Percentiles rank a stretch among this genome's conserved stretches.
Conservation (phyloP, 2,329 filamentous ascomycete species). For the Pseudophaeomoniella oleicola region DNA sequence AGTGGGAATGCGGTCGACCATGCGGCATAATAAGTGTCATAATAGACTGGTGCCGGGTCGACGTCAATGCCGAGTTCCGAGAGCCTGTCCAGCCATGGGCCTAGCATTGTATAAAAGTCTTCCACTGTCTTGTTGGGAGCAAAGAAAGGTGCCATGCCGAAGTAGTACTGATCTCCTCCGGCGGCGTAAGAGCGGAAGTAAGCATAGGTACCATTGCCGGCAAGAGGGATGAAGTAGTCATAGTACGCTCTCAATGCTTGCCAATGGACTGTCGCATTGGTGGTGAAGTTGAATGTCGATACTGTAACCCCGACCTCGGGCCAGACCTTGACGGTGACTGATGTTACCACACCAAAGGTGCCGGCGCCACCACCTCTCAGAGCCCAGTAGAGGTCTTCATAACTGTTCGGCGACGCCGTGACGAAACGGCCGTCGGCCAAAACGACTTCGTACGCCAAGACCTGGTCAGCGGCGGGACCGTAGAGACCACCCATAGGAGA, state of each 20-base stretch:
- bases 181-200: constrained; percentile 14
- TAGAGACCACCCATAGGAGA: constrained; percentile 22
- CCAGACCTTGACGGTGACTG: constrained; percentile 39
- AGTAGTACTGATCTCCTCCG: not conserved
- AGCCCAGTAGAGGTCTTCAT: constrained; percentile 13
- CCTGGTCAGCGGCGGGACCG: constrained; percentile 30
- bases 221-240: no score
- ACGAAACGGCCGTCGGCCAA: constrained; percentile 14
- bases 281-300: constrained; percentile 27
- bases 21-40: no score
- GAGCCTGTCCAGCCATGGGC: no score
- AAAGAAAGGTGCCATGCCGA: not conserved
- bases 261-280: not conserved
- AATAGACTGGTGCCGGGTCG: no score
- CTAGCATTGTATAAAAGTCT: no score
- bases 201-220: not conserved
- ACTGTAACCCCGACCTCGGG: constrained; percentile 28
- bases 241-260: not conserved
- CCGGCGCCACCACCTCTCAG: constrained; percentile 11
- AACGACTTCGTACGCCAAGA: constrained; percentile 27
- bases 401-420: constrained; percentile 3
- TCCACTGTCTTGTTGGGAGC: no score
- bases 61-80: no score
- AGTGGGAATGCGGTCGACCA: no score
- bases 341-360: constrained; percentile 15